A percentile compares a stretch with the other conserved stretches of the same genome.
phyloP scores from a whole-genome alignment of 495 filamentous ascomycete genomes.

The Collariella sp. region DNA sequence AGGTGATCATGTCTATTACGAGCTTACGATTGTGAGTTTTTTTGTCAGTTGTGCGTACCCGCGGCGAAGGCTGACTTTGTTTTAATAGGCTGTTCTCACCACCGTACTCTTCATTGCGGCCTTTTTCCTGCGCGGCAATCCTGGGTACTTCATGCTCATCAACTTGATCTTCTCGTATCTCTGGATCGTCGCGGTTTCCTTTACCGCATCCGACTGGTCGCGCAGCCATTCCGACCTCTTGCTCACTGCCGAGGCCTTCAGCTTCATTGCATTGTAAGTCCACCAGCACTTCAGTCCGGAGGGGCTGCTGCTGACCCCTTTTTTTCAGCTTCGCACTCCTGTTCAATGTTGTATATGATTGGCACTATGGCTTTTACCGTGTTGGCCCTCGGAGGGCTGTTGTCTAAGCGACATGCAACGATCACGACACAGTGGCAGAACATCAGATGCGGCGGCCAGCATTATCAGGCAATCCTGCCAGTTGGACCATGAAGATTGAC shows the following conservation, averaged over 20 bases:
- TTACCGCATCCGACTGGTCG: conserved; percentile 49
- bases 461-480: too few relatives aligned
- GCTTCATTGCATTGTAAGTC: conserved; percentile 54
- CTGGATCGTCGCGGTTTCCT: conserved; percentile 55
- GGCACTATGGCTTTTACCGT: conserved; percentile 32
- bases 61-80: neutral
- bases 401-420: conserved; percentile 14
- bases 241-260: conserved; percentile 50
- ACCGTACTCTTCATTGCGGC: conserved; percentile 51
- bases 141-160: conserved; percentile 43
- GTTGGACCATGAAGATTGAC: too few relatives aligned
- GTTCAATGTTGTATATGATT: conserved; percentile 45
- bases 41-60: too few relatives aligned
- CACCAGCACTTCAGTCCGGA: neutral
- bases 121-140: conserved; percentile 46
- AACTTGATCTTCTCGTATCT: conserved; percentile 57
- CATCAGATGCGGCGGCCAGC: too few relatives aligned
- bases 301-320: conserved; percentile 17
- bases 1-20: conserved; percentile 44
- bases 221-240: conserved; percentile 32
- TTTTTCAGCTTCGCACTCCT: conserved; percentile 43
- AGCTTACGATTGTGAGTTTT: conserved; percentile 48
- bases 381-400: conserved; percentile 17
- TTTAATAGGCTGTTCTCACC: conserved; percentile 42
- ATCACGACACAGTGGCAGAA: too few relatives aligned